Base-by-base conservation (phyloP, 2,329 filamentous ascomycete species). In the Fusarium nodosum region DNA sequence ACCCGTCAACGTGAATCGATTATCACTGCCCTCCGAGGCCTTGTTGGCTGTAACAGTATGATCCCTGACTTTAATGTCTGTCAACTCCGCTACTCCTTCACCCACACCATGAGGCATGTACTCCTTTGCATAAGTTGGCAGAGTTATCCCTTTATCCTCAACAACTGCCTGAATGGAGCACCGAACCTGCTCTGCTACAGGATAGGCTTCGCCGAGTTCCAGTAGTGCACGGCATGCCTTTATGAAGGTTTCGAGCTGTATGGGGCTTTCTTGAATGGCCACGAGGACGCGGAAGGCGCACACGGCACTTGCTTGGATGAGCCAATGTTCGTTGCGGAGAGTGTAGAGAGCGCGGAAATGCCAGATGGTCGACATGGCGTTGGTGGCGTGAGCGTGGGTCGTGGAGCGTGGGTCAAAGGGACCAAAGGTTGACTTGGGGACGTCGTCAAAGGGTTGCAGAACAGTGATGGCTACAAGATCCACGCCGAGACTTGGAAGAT, bases 291-390 rank as follows among this genome's bases (percentile, higher is more conserved):
- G 58, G 11, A 69, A 69, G 5, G 56, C 66, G n/a, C 66, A 69
- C 12, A 57, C 55, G 7, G 65, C 39, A 22, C 48, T 36, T 13
- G 47, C 66, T 28, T 69, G 66, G 18, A 69, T 55, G 3, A 69
- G 22, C 65, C 66, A 69, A 12, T 56, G 28, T 16, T 69, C 65
- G 8, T 65, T 69, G 0, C 48, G 55, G 6, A 69, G 48, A 0
- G 51, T 62, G 13, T 69, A 57, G 3, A 69, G 54, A 11, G 65
- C 44, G 2, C 66, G 65, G 16, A 69, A 69, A 48, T 69, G 56
- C 66, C 66, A 69, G 8, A 69, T 68, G 3, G 60, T 57, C 33
- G 64, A 69, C 60, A 69, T 69, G 6, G 65, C 66, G 34, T 69
- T 66, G 12, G 55, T 55, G 30, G 66, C 60, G 4, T 69, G 66